Conservation (phyloP, 768 basidiomycete genomes). For the Kwoniella europaea region DNA sequence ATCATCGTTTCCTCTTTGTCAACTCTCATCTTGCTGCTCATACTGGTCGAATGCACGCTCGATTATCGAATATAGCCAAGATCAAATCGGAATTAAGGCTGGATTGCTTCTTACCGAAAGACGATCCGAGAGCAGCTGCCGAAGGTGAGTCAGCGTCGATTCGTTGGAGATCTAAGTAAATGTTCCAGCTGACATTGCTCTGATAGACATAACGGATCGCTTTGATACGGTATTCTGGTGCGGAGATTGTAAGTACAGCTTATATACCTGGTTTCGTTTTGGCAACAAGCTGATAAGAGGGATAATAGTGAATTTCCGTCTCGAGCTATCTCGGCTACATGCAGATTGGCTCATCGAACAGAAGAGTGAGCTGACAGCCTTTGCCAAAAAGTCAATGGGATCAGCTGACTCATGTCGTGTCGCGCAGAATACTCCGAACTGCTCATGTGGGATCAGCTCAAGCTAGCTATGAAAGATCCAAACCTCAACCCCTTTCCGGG, state of each 20-base stretch:
- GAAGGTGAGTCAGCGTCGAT: conserved; percentile 4
- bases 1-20: conserved; percentile 82
- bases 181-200: conserved; percentile 17
- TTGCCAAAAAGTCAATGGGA: background rate
- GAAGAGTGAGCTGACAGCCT: conserved; percentile 64
- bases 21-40: conserved; percentile 85
- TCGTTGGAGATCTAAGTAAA: background rate
- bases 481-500: conserved; percentile 68
- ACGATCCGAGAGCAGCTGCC: conserved; percentile 29
- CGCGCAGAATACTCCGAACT: conserved; percentile 77
- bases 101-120: conserved; percentile 70
- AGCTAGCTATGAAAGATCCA: conserved; percentile 72
- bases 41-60: conserved; percentile 64
- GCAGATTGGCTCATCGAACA: conserved; percentile 91
- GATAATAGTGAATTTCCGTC: conserved; percentile 72
- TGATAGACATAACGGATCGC: conserved; percentile 74
- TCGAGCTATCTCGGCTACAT: conserved; percentile 85
- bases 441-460: conserved; percentile 86
- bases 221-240: conserved; percentile 89
- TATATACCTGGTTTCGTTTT: background rate
- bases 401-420: background rate
- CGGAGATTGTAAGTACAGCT: conserved; percentile 67
- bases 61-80: conserved; percentile 84
- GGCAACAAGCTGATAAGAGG: background rate
- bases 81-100: conserved; percentile 83